Evolutionary conservation across 2,329 filamentous ascomycete species (phyloP).

Genomic region (Coniochaeta hoffmannii): DNA sequence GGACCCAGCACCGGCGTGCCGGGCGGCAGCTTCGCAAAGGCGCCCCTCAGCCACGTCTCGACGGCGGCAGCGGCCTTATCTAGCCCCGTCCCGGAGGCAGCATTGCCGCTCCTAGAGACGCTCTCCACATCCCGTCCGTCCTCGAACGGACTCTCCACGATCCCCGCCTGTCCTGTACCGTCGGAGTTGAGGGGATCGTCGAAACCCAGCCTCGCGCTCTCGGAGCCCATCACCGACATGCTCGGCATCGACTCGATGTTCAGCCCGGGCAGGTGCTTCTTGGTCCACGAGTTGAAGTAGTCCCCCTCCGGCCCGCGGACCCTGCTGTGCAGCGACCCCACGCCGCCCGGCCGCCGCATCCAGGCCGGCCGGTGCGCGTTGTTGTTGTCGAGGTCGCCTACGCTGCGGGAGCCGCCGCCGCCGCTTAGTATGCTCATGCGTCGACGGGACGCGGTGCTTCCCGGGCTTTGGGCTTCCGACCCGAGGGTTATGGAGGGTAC

Average conservation of each 20-base stretch:
- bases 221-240: conserved; percentile 56
- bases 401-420: conserved; percentile 28
- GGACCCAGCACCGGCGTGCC: conserved; percentile 39
- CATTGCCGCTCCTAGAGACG: conserved; percentile 29
- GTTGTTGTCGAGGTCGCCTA: conserved; percentile 18
- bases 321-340: conserved; percentile 70
- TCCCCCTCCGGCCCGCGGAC: conserved; percentile 78
- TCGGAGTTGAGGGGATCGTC: conserved; percentile 22
- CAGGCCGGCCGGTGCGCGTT: conserved; percentile 43
- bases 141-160: conserved; percentile 45
- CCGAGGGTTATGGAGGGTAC: conserved; percentile 37
- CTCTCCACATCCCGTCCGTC: conserved; percentile 35
- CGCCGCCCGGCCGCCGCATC: conserved; percentile 78
- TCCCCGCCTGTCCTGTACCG: conserved; percentile 17
- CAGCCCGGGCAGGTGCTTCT: conserved; percentile 73
- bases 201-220: conserved; percentile 52
- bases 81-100: conserved; percentile 41
- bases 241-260: conserved; percentile 62
- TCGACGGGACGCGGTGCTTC: conserved; percentile 28
- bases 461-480: conserved; percentile 26
- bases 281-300: conserved; percentile 75
- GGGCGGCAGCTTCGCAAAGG: conserved; percentile 56
- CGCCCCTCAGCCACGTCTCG: conserved; percentile 83
- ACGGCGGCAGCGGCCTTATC: conserved; percentile 83
- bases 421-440: conserved; percentile 33